A percentile compares a stretch with the other conserved stretches of the same genome.
These are phyloP conservation scores for Epichloe coenophiala DNA, from an alignment of 2,329 filamentous ascomycete species.

Conservation along the genomic window DNA sequence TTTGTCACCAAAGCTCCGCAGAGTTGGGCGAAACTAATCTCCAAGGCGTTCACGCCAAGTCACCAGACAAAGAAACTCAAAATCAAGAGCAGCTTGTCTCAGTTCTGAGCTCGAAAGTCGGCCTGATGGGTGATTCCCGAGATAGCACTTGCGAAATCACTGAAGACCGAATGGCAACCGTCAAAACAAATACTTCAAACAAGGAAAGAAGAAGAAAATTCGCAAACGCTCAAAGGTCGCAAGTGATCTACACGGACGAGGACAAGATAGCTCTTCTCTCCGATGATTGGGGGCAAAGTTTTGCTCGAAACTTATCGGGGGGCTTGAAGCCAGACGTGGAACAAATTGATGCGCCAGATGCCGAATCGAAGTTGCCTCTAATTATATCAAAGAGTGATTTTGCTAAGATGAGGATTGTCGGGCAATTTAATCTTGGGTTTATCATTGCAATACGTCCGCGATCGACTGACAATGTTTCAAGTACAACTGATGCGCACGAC, in stretches of 20 bases:
- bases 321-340: conserved; percentile 13
- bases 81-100: background rate
- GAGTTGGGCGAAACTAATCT: background rate
- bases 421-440: conserved; percentile 95
- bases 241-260: background rate
- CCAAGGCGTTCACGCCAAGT: background rate
- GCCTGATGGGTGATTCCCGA: background rate
- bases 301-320: background rate
- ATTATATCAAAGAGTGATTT: conserved; percentile 91
- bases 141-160: background rate
- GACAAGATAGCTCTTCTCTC: background rate
- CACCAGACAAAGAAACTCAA: background rate
- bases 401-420: conserved; percentile 70
- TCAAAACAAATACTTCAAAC: background rate
- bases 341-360: conserved; percentile 37
- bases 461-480: conserved; percentile 1
- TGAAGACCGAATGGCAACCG: background rate
- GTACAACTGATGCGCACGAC: conserved; percentile 30
- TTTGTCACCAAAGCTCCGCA: background rate
- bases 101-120: background rate
- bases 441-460: conserved; percentile 64
- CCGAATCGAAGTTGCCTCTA: conserved; percentile 72
- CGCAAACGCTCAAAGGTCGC: background rate
- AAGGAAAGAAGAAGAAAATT: background rate
- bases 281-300: background rate